Evolutionary conservation across 2,329 filamentous ascomycete genomes (phyloP).

Genomic region (Penicillium sp.): DNA sequence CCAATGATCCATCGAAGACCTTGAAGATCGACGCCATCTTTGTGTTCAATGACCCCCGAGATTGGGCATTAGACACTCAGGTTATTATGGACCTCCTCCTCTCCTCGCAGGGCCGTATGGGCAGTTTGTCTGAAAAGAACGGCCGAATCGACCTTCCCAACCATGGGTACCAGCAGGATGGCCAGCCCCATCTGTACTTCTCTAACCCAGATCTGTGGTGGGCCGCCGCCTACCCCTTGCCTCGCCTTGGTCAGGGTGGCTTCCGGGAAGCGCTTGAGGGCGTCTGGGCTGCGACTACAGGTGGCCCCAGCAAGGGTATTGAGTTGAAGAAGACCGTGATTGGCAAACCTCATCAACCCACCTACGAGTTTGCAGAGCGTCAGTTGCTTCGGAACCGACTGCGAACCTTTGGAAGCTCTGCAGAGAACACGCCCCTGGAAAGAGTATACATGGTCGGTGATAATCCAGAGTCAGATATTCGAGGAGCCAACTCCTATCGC

Average conservation of each 20-base stretch:
- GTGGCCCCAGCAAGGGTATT: slow-evolving; percentile 51
- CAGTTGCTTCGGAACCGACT: slow-evolving; percentile 63
- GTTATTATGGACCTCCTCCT: slow-evolving; percentile 80
- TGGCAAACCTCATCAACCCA: slow-evolving; percentile 75
- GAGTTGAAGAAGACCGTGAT: slow-evolving; percentile 65
- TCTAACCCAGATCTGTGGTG: slow-evolving; percentile 88
- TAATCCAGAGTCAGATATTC: slow-evolving; percentile 85
- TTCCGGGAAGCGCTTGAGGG: slow-evolving; percentile 81
- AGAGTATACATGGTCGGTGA: slow-evolving; percentile 94
- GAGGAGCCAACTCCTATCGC: slow-evolving; percentile 74
- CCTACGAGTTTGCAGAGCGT: slow-evolving; percentile 80
- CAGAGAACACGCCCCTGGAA: slow-evolving; percentile 51
- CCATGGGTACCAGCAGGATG: slow-evolving; percentile 75
- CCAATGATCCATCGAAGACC: slow-evolving; percentile 45
- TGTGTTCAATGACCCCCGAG: slow-evolving; percentile 91
- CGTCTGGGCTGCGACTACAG: slow-evolving; percentile 71
- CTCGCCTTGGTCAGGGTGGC: slow-evolving; percentile 85
- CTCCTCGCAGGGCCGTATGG: slow-evolving; percentile 73
- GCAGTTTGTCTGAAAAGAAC: slow-evolving; percentile 74
- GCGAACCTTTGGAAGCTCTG: slow-evolving; percentile 41
- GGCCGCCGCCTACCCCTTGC: slow-evolving; percentile 79
- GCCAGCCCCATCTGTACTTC: slow-evolving; percentile 78
- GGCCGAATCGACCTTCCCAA: slow-evolving; percentile 63
- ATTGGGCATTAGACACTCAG: slow-evolving; percentile 90
- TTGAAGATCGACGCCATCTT: slow-evolving; percentile 87